A percentile compares a stretch with the other conserved stretches of the same genome.
These are phyloP conservation scores for Wakefieldia striispora DNA, from an alignment of 768 basidiomycete genomes.

Conservation along the genomic window DNA sequence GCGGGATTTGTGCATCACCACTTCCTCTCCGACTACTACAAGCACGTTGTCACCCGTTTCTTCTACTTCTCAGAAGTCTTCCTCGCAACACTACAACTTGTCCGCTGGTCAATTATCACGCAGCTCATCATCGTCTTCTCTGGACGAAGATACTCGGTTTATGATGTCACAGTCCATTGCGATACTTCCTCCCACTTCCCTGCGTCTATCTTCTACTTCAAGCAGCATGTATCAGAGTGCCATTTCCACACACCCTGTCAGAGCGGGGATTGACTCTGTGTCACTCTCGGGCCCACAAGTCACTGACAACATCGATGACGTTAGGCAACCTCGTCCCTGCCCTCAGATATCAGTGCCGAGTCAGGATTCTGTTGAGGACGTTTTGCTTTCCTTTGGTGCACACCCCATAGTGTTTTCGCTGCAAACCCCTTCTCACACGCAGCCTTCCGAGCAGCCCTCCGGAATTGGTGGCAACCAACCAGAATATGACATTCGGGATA, in stretches of 20 bases:
- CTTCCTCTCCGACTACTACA: slow-evolving; percentile 16
- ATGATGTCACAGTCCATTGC: slow-evolving; percentile 77
- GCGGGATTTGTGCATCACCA: slow-evolving; percentile 37
- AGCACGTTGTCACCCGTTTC: slow-evolving; percentile 29
- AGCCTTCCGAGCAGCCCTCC: slow-evolving; percentile 7
- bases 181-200: slow-evolving; percentile 49
- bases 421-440: slow-evolving; percentile 40
- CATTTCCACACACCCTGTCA: slow-evolving; percentile 37
- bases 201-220: slow-evolving; percentile 47
- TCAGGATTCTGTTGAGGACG: slow-evolving; percentile 36
- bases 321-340: slow-evolving; percentile 1
- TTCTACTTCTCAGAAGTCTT: slow-evolving; percentile 13
- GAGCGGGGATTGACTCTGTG: not conserved
- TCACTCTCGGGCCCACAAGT: not conserved
- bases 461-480: slow-evolving; percentile 6
- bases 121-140: slow-evolving; percentile 53
- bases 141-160: slow-evolving; percentile 64
- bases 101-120: slow-evolving; percentile 34
- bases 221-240: slow-evolving; percentile 83
- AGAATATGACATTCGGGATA: slow-evolving; percentile 6
- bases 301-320: not conserved
- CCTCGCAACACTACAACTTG: slow-evolving; percentile 2
- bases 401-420: slow-evolving; percentile 61
- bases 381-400: slow-evolving; percentile 58
- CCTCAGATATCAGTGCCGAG: slow-evolving; percentile 7